phyloP scores from a whole-genome alignment of 2,329 filamentous ascomycete genomes.

The Fusarium chaquense region DNA sequence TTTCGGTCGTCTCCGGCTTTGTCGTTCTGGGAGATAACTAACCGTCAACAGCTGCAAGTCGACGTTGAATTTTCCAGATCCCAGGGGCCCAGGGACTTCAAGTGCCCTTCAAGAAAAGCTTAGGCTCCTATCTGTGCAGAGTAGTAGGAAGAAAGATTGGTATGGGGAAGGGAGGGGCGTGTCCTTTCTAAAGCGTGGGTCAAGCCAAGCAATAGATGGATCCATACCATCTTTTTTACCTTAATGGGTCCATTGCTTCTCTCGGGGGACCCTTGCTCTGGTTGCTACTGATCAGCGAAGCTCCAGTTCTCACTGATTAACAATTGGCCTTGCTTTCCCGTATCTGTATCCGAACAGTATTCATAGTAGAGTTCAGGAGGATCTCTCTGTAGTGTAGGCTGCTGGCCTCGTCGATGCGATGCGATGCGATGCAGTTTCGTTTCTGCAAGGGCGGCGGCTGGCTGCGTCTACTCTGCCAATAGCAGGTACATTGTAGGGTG shows the following conservation, averaged over 20 bases:
- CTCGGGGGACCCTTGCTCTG: conserved; percentile 22
- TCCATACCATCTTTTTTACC: conserved; percentile 19
- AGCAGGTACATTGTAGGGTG: conserved; percentile 35
- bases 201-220: conserved; percentile 2
- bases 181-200: conserved; percentile 13
- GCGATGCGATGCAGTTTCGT: conserved; percentile 16
- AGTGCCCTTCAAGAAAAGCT: conserved; percentile 16
- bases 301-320: conserved; percentile 14
- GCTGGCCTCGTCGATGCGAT: conserved; percentile 25
- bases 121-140: not conserved
- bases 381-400: not conserved
- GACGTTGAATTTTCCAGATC: conserved; percentile 8
- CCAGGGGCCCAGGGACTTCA: conserved; percentile 4
- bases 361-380: not conserved
- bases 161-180: conserved; percentile 11
- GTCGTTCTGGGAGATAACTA: conserved; percentile 19
- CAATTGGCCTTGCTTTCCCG: conserved; percentile 24
- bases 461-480: conserved; percentile 46
- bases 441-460: conserved; percentile 48
- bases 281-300: conserved; percentile 12
- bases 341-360: not conserved
- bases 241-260: conserved; percentile 11
- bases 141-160: conserved; percentile 13
- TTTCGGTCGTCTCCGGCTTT: conserved; percentile 17
- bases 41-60: conserved; percentile 13